phyloP scores from a whole-genome alignment of 805 yeast genomes.

The Saccharomycopsis malanga region DNA sequence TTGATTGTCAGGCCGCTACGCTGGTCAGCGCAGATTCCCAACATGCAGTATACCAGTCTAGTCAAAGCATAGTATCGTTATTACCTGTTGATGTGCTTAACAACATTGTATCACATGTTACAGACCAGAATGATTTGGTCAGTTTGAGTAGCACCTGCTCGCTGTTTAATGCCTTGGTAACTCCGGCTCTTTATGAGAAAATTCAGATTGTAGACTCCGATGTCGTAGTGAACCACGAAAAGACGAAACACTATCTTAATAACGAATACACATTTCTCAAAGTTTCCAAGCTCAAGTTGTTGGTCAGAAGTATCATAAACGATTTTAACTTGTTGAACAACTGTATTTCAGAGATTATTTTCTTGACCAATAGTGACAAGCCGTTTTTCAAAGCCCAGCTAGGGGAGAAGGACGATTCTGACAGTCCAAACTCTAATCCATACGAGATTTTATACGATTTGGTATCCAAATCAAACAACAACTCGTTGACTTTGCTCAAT shows the following conservation, averaged over 20 bases:
- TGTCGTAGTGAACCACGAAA: constrained; percentile 21
- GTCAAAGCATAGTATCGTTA: background rate
- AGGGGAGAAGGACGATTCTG: background rate
- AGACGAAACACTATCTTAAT: constrained; percentile 22
- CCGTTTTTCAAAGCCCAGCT: background rate
- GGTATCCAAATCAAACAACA: constrained; percentile 4
- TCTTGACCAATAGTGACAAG: constrained; percentile 24
- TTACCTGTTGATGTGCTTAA: constrained; percentile 4
- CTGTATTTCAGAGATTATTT: constrained; percentile 25
- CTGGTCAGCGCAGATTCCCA: background rate
- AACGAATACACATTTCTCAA: constrained; percentile 25
- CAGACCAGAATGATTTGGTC: constrained; percentile 25
- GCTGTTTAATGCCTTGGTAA: constrained; percentile 27
- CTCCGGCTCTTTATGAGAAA: constrained; percentile 24
- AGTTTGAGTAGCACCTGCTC: constrained; percentile 25
- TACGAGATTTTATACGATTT: constrained; percentile 8
- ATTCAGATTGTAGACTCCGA: constrained; percentile 25
- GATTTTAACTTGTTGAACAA: constrained; percentile 24
- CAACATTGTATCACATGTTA: constrained; percentile 2
- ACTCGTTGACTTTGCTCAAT: constrained; percentile 4
- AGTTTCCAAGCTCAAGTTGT: constrained; percentile 25
- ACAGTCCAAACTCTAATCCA: background rate
- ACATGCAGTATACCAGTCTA: background rate
- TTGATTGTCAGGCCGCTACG: background rate
- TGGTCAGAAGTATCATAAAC: constrained; percentile 27